Conservation (phyloP, 257 asterid genomes). For the Perilla frutescens region DNA sequence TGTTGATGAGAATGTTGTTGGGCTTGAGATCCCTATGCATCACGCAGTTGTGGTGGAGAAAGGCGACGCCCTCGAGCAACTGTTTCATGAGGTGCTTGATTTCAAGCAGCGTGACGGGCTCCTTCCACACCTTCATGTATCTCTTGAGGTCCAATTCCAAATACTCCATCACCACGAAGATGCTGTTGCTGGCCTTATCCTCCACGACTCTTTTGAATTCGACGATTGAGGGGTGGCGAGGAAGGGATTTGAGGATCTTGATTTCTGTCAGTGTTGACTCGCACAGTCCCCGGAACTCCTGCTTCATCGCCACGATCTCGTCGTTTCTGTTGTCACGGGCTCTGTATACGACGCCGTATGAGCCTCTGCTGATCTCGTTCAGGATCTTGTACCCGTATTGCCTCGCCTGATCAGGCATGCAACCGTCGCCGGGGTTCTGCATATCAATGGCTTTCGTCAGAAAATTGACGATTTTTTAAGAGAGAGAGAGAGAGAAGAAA, state of each 20-base stretch:
- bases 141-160: background rate
- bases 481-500: too few relatives aligned
- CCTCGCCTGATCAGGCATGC: too few relatives aligned
- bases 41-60: background rate
- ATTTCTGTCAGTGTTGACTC: background rate
- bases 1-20: background rate
- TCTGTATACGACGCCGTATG: background rate
- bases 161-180: background rate
- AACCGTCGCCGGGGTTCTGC: too few relatives aligned
- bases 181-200: background rate
- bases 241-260: background rate
- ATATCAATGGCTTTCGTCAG: too few relatives aligned
- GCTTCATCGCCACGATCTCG: background rate
- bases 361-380: background rate
- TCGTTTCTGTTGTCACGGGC: background rate
- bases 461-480: too few relatives aligned
- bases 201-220: background rate
- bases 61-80: background rate
- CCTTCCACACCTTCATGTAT: background rate
- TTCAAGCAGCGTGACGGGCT: background rate
- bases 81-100: background rate
- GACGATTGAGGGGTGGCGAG: background rate
- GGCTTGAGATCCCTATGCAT: constrained; percentile 12
- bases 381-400: background rate
- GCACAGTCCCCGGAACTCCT: background rate